Evolutionary conservation across 768 basidiomycete species (phyloP), one percentile per base, ranked within the genome.

Genomic region (Clathrus columnatus): DNA sequence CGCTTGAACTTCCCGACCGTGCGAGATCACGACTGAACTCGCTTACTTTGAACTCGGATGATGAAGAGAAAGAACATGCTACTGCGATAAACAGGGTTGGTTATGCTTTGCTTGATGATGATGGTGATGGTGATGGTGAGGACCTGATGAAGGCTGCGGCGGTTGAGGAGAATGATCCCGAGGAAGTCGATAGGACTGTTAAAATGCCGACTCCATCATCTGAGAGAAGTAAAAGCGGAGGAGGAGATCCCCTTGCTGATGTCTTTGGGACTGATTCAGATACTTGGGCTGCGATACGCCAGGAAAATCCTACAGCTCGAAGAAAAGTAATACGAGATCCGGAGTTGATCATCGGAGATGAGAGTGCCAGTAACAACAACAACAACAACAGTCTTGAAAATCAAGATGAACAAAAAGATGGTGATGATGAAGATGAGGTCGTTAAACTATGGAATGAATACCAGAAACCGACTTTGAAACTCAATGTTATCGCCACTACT

Each of bases 181-280:
- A 72, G 44, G 69, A 69, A 16, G 72, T 71, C 8, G 75, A 76
- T 44, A 61, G 67, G 23, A 74, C 73, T 8, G 71, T 73, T 48
- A 67, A 68, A 49, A 71, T 76, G 42, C 62, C 66, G 61, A 66
- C 70, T 48, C 51, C 47, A 18, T 17, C 20, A 26, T 18, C 20
- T 18, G 47, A 29, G 10, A 47, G 46, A 27, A n/a, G 21, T 67
- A 51, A 60, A 61, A n/a, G n/a, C 50, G 65, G 61, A 59, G 67
- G 65, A 54, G 66, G 63, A 55, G 81, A 85, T 63, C 81, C 81
- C 20, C 70, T 84, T 24, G 72, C 67, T 7, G 82, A 84, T 59
- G 74, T 84, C 6, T 85, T 84, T 68, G 51, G 83, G 46, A 74
- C 75, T n/a, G 84, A 84, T 64, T 78, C 72, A 58, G 78, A 83